Evolutionary conservation across 1,284 basidiomycete species (phyloP), one percentile per base, ranked within the genome.

Genomic region (Crocinoboletus sp.): DNA sequence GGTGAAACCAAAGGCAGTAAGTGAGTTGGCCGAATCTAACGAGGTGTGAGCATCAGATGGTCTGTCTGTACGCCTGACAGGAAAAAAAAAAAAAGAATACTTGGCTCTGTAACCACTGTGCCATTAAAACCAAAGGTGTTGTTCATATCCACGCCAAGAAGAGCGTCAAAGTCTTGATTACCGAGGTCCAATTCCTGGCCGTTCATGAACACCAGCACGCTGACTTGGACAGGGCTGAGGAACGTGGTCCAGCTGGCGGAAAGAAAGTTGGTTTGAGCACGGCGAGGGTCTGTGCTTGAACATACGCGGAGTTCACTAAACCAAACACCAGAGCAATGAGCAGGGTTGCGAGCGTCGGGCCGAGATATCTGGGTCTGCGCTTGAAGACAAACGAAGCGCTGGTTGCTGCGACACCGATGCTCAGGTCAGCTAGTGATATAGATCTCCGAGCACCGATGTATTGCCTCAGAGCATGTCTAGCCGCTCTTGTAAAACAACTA

Each of bases 221-320:
- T 32, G 12, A 46, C 28, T 27, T 13, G 43, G 19, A 12, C 16
- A 4, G 45, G 45, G 3, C 5, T 24, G 15, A 46, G 42, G 28
- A 45, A 45, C 20, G 44, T 46, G 4, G 42, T 46, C 44, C 44
- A 46, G 19, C 41, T 46, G 11, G 19, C 23, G n/a, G 22, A 30
- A 9, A 4, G 6, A 39, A 11, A 5, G 10, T 27, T 9, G 17
- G n/a, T n/a, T 35, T 10, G 8, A 40, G 13, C 4, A 16, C 23
- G 12, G 11, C 19, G 34, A 24, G 8, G 4, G 7, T n/a, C 22
- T 12, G 3, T 25, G 17, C 2, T 25, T 10, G 5, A 16, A 15
- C 20, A 22, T 46, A 37, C 43, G 43, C 43, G 2, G 43, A 46
- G 15, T 46, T 37, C 24, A 46, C 28, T 5, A 45, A 22, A 2